Base-by-base conservation (phyloP, 73 alveolate genomes). In the Stentor coeruleus region DNA sequence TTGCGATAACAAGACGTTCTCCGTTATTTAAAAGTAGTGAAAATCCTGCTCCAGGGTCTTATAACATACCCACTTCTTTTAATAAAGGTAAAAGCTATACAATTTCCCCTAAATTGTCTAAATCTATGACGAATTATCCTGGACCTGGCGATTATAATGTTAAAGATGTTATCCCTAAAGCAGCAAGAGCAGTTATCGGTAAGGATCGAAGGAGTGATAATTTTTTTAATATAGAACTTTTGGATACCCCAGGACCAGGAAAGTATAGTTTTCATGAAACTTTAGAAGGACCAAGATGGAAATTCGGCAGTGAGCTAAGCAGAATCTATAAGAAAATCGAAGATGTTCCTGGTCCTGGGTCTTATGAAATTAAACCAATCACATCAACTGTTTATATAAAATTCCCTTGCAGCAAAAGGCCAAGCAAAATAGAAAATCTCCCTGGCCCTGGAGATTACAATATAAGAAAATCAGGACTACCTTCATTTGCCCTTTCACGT, bases 371-470 rank as follows among this genome's bases (percentile, higher is more conserved):
- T 49, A 6, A 6, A 20, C 6, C 66, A 20, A 49, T 20, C 20
- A 11, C 20, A 49, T 11, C 28, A 11, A 11, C 66, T 20, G 20
- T 49, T 6, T 6, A 11, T 20, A 11, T 49, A 6, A 49, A 49
- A 20, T 49, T 49, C 20, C 66, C 66, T 11, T 66, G 49, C 14
- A 33, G 37, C 20, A 0, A 40, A 33, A 66, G 39, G n/a, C 11
- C 41, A 1, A 33, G 0, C 26, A 66, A 33, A 66, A 26, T 20
- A 26, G 14, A 26, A 1, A 33, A 66, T 20, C 79, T 66, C 15
- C 79, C 79, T 28, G 79, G 79, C 49, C 79, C 79, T 26, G 79
- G 79, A 40, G 49, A 66, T 20, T 66, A 66, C 37, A 40, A 66
- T 2, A 11, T 66, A 11, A 33, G 14, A 33, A 66, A 31, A 26